These are phyloP conservation scores for Sporothrix brunneoviolacea DNA, from an alignment of 2,329 filamentous ascomycete genomes.

Conservation along the genomic window DNA sequence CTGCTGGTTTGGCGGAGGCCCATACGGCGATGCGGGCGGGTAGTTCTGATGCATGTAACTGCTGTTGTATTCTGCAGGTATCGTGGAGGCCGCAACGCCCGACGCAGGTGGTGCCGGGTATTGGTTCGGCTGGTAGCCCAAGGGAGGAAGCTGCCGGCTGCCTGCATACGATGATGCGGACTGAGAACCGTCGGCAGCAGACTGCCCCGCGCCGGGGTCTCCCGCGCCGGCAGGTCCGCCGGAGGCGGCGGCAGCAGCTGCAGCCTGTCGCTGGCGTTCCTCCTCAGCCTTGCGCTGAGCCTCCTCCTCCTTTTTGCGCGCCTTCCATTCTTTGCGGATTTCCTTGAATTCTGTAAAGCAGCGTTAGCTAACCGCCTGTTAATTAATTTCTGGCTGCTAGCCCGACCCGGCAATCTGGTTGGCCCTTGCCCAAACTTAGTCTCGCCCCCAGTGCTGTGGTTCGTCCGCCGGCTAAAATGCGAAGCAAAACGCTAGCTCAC, in stretches of 20 bases:
- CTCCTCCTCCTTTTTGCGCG: slow-evolving; percentile 98
- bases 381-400: not conserved
- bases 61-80: slow-evolving; percentile 47
- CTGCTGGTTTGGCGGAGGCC: slow-evolving; percentile 47
- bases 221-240: slow-evolving; percentile 45
- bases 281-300: slow-evolving; percentile 83
- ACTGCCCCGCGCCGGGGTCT: slow-evolving; percentile 45
- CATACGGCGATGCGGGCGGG: slow-evolving; percentile 53
- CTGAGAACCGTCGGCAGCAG: slow-evolving; percentile 45
- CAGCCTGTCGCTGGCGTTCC: slow-evolving; percentile 60
- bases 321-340: slow-evolving; percentile 88
- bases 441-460: slow-evolving; percentile 6
- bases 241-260: slow-evolving; percentile 45
- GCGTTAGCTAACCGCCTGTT: no score
- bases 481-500: slow-evolving; percentile 1
- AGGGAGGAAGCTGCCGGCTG: slow-evolving; percentile 64
- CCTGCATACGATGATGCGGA: slow-evolving; percentile 50
- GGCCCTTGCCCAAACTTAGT: slow-evolving; percentile 33
- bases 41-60: slow-evolving; percentile 53
- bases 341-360: slow-evolving; percentile 88
- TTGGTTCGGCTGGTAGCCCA: slow-evolving; percentile 62
- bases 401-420: slow-evolving; percentile 25
- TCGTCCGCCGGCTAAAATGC: slow-evolving; percentile 5
- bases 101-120: slow-evolving; percentile 58
- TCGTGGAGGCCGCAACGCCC: slow-evolving; percentile 47